A percentile compares a stretch with the other conserved stretches of the same genome.
phyloP scores from a whole-genome alignment of 2,329 filamentous ascomycete genomes.

The Elsinoe perseae region DNA sequence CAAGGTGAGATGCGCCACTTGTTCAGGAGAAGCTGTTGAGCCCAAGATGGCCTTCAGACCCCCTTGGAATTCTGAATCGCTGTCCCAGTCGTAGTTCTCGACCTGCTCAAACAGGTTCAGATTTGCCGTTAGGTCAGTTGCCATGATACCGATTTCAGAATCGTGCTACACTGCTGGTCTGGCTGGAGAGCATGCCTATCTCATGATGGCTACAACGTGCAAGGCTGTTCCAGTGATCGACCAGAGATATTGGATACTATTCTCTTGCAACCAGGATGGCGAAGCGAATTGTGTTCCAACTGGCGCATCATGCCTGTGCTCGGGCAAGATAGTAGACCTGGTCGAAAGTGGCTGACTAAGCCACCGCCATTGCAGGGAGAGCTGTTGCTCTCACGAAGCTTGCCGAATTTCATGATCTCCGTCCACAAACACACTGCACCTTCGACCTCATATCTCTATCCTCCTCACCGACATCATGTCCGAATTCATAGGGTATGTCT shows the following conservation, averaged over 20 bases:
- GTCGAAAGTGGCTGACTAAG: slow-evolving; percentile 8
- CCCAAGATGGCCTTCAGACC: slow-evolving; percentile 60
- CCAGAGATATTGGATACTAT: no score
- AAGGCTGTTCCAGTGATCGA: background rate
- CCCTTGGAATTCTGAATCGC: slow-evolving; percentile 61
- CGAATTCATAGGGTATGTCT: slow-evolving; percentile 53
- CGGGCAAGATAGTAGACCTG: no score
- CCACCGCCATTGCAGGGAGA: background rate
- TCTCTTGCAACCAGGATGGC: background rate
- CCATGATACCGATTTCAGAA: slow-evolving; percentile 21
- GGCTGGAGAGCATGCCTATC: background rate
- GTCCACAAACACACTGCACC: slow-evolving; percentile 2
- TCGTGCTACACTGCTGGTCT: background rate
- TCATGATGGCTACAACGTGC: background rate
- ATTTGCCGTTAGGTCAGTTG: slow-evolving; percentile 17
- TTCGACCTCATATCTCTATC: slow-evolving; percentile 11
- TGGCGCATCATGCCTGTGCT: no score
- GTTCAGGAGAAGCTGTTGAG: slow-evolving; percentile 46
- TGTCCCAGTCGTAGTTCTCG: slow-evolving; percentile 59
- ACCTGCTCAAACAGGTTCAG: slow-evolving; percentile 50
- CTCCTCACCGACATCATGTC: slow-evolving; percentile 39
- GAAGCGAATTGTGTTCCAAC: no score
- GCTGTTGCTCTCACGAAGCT: slow-evolving; percentile 2
- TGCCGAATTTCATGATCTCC: slow-evolving; percentile 6
- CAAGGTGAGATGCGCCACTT: slow-evolving; percentile 51